Percentiles rank a stretch among this genome's conserved stretches.
Evolutionary conservation across 2,329 filamentous ascomycete species (phyloP).

Genomic region (Botrytis porri): DNA sequence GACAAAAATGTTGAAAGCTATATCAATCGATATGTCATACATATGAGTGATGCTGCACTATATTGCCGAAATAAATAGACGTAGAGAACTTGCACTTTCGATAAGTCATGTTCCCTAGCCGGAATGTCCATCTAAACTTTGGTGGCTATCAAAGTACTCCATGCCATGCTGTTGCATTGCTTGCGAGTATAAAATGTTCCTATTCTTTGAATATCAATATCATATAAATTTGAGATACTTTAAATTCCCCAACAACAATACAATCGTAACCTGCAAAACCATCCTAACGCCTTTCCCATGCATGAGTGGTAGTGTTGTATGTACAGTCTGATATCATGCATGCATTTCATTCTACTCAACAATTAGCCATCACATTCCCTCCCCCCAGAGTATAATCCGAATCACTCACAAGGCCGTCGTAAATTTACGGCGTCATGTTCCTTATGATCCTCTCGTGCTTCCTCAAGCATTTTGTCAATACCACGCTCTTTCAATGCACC

Average conservation of each 20-base stretch:
- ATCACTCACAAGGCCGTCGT: conserved; percentile 43
- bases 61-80: background rate
- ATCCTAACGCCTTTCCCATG: conserved; percentile 25
- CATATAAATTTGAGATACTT: background rate
- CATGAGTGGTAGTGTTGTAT: background rate
- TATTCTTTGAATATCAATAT: background rate
- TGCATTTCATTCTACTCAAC: background rate
- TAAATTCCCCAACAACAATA: background rate
- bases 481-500: conserved; percentile 82
- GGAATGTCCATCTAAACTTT: background rate
- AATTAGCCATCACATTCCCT: background rate
- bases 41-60: background rate
- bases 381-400: background rate
- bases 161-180: background rate
- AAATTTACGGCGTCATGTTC: conserved; percentile 78
- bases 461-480: conserved; percentile 89
- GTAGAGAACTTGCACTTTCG: background rate
- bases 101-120: background rate
- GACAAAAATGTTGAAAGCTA: too few species aligned
- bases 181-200: background rate
- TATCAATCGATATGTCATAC: background rate
- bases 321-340: conserved; percentile 1
- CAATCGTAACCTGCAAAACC: background rate
- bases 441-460: conserved; percentile 83
- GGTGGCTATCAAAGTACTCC: background rate